Percentiles rank a stretch among this genome's conserved stretches.
Evolutionary conservation across 208 protist genomes (phyloP).

Genomic region (Leishmania gerbilli): DNA sequence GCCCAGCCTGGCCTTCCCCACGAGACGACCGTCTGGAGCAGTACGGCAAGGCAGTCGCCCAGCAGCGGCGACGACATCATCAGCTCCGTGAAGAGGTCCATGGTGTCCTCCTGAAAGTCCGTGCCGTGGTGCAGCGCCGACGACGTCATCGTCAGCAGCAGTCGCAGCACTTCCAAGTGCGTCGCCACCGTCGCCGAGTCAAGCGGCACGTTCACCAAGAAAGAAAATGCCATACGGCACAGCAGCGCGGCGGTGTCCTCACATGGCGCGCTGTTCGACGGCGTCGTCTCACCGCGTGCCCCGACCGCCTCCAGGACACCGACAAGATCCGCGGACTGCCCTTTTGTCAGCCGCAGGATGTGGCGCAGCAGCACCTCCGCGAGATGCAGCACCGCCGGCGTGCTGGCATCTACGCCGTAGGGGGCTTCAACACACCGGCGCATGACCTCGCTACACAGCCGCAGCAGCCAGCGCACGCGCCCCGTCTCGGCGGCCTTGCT

Average conservation of each 20-base stretch:
- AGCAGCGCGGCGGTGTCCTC: conserved; percentile 34
- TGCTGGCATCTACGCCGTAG: conserved; percentile 20
- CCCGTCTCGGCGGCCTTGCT: conserved; percentile 16
- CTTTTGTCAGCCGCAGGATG: conserved; percentile 34
- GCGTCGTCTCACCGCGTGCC: neutral
- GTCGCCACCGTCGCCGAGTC: conserved; percentile 38
- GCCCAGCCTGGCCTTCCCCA: conserved; percentile 44
- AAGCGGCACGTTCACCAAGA: conserved; percentile 41
- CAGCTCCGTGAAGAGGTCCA: conserved; percentile 81
- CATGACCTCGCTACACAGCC: conserved; percentile 36
- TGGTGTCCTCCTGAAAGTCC: conserved; percentile 40
- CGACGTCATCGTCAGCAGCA: conserved; percentile 80
- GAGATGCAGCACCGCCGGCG: conserved; percentile 40
- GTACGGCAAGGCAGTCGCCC: conserved; percentile 30
- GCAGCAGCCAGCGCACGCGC: conserved; percentile 66
- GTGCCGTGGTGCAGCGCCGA: conserved; percentile 78
- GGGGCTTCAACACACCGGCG: conserved; percentile 31
- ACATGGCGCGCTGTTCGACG: neutral
- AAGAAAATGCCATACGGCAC: conserved; percentile 56
- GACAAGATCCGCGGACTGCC: conserved; percentile 42
- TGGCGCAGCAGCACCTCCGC: conserved; percentile 71
- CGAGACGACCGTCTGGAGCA: conserved; percentile 53
- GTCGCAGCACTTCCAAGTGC: conserved; percentile 52
- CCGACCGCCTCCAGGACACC: conserved; percentile 34
- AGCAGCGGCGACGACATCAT: conserved; percentile 60